Conservation (phyloP, 805 yeast species). For the Metschnikowia corniflorae region DNA sequence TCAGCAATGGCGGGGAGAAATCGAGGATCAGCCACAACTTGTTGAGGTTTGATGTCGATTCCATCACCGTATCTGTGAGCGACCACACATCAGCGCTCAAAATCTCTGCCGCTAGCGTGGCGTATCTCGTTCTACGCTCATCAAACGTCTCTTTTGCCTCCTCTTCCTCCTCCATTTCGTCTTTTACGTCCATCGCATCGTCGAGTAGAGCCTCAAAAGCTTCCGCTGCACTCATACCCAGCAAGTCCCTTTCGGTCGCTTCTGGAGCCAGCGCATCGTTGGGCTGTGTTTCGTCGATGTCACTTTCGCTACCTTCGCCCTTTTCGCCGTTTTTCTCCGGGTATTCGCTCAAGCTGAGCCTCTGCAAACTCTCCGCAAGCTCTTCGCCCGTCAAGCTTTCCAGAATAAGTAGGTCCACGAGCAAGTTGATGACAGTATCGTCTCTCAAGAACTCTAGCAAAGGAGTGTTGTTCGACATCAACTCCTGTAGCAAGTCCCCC, state of each 20-base stretch:
- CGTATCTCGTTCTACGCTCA: constrained; percentile 34
- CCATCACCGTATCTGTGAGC: constrained; percentile 84
- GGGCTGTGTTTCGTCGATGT: background rate
- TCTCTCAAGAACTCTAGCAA: constrained; percentile 68
- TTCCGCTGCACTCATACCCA: constrained; percentile 19
- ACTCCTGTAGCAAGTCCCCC: constrained; percentile 46
- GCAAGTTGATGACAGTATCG: constrained; percentile 31
- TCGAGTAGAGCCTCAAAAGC: background rate
- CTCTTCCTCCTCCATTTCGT: constrained; percentile 10
- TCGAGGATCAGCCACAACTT: constrained; percentile 81
- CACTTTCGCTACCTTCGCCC: background rate
- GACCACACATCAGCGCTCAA: constrained; percentile 93
- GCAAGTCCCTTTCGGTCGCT: constrained; percentile 1
- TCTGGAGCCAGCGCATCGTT: background rate
- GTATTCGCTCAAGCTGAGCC: constrained; percentile 12
- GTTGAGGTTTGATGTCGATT: constrained; percentile 58
- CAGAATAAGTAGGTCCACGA: constrained; percentile 37
- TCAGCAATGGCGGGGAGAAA: constrained; percentile 57
- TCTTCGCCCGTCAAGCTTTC: constrained; percentile 18
- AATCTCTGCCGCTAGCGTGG: constrained; percentile 73
- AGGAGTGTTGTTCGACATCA: constrained; percentile 71
- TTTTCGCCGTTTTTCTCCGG: constrained; percentile 1
- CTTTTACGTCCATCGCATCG: constrained; percentile 2
- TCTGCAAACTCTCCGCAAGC: constrained; percentile 15
- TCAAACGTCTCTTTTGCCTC: constrained; percentile 21